Evolutionary conservation across 371 early-diverging fungal species (phyloP).

Genomic region (Circinella umbellata): DNA sequence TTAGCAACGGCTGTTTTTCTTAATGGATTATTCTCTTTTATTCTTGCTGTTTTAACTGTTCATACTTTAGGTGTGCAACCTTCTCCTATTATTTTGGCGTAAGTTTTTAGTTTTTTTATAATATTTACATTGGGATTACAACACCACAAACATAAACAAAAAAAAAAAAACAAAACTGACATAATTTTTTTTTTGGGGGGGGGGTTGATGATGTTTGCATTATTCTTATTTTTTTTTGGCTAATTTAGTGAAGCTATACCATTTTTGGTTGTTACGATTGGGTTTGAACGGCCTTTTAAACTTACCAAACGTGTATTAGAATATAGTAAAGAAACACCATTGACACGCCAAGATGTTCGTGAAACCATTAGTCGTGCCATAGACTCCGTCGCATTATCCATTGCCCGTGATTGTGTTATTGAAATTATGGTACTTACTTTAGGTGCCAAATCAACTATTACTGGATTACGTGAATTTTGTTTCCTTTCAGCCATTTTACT

Average conservation of each 20-base stretch:
- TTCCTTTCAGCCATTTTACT: constrained; percentile 76
- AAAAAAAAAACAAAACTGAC: not conserved
- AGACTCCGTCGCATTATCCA: constrained; percentile 58
- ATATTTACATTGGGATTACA: not conserved
- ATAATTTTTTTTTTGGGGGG: not conserved
- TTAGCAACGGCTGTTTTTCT: constrained; percentile 55
- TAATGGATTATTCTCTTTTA: constrained; percentile 76
- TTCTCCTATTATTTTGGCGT: constrained; percentile 64
- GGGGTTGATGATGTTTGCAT: too few species aligned
- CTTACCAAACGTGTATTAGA: constrained; percentile 79
- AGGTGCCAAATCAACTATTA: constrained; percentile 76
- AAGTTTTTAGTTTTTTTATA: constrained; percentile 24
- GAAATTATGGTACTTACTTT: constrained; percentile 78
- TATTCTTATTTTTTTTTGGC: too few species aligned
- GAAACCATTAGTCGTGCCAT: constrained; percentile 71
- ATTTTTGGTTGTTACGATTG: constrained; percentile 87
- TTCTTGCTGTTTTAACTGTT: constrained; percentile 68
- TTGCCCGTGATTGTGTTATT: constrained; percentile 78
- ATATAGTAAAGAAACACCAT: constrained; percentile 29
- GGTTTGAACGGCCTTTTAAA: constrained; percentile 87
- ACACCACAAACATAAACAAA: not conserved
- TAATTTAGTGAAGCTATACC: constrained; percentile 76
- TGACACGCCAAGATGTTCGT: constrained; percentile 51
- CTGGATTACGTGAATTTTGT: constrained; percentile 80
- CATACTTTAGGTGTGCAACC: constrained; percentile 64